These are phyloP conservation scores for Cochlearia excelsa DNA, from an alignment of 345 rosid genomes.

Conservation along the genomic window DNA sequence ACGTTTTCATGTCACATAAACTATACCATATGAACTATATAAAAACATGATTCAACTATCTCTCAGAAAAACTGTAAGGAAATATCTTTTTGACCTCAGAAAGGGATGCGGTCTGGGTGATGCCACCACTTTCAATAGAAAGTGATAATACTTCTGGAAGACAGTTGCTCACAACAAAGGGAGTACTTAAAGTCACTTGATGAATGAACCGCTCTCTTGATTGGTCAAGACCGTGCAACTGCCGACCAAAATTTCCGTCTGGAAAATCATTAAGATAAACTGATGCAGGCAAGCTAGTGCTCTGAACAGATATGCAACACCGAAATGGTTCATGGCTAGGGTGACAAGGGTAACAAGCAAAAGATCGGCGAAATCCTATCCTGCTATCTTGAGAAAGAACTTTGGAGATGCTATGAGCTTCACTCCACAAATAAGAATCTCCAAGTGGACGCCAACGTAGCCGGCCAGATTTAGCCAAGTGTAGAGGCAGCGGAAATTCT, in stretches of 20 bases:
- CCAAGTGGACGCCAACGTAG: slow-evolving; percentile 92
- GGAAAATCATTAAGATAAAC: slow-evolving; percentile 31
- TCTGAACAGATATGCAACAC: slow-evolving; percentile 74
- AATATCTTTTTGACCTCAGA: slow-evolving; percentile 62
- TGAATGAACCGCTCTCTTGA: slow-evolving; percentile 53
- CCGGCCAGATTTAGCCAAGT: slow-evolving; percentile 87
- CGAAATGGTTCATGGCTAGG: slow-evolving; percentile 87
- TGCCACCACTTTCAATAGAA: slow-evolving; percentile 74
- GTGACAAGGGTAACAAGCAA: slow-evolving; percentile 90
- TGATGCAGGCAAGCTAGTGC: slow-evolving; percentile 52
- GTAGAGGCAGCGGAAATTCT: slow-evolving; percentile 84
- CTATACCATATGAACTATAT: slow-evolving; percentile 15
- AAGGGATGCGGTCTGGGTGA: slow-evolving; percentile 53
- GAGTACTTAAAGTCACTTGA: slow-evolving; percentile 71
- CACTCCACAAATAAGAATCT: slow-evolving; percentile 86
- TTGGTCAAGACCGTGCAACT: slow-evolving; percentile 39
- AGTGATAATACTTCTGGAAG: slow-evolving; percentile 69
- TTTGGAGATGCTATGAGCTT: slow-evolving; percentile 68
- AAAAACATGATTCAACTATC: slow-evolving; percentile 22
- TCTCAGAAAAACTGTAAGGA: slow-evolving; percentile 25
- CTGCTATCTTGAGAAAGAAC: slow-evolving; percentile 76
- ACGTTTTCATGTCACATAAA: slow-evolving; percentile 7
- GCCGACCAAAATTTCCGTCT: slow-evolving; percentile 35
- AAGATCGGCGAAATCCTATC: slow-evolving; percentile 72
- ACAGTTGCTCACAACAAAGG: slow-evolving; percentile 63